Percentiles rank a stretch among this genome's conserved stretches.
phyloP scores from a whole-genome alignment of 2,329 filamentous ascomycete genomes.

The Cercospora sojina region DNA sequence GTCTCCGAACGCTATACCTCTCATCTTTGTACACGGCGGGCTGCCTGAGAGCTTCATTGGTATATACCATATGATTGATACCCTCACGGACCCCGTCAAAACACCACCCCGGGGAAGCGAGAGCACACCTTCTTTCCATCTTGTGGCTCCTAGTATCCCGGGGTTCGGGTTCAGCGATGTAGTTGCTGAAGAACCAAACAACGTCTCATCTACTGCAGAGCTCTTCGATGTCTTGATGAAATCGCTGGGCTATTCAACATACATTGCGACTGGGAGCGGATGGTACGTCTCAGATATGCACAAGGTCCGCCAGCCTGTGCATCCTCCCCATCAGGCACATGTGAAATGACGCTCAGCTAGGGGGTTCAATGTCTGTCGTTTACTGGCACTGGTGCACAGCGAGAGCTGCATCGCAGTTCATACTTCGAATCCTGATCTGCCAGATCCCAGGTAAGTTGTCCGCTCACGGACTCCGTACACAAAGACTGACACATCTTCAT shows the following conservation, averaged over 20 bases:
- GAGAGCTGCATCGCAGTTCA: slow-evolving; percentile 60
- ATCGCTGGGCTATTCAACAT: slow-evolving; percentile 58
- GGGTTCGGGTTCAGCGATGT: slow-evolving; percentile 68
- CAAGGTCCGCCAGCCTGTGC: background rate
- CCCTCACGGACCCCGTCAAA: slow-evolving; percentile 55
- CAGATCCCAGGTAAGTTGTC: slow-evolving; percentile 44
- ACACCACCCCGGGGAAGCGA: slow-evolving; percentile 32
- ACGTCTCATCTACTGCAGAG: slow-evolving; percentile 55
- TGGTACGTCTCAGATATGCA: slow-evolving; percentile 39
- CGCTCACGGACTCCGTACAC: background rate
- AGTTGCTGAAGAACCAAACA: slow-evolving; percentile 51
- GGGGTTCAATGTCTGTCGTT: slow-evolving; percentile 46
- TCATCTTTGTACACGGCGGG: slow-evolving; percentile 60
- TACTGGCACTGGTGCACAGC: slow-evolving; percentile 50
- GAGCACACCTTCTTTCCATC: slow-evolving; percentile 56
- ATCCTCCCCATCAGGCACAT: background rate
- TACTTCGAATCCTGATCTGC: slow-evolving; percentile 58
- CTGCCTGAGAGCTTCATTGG: slow-evolving; percentile 66
- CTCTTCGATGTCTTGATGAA: slow-evolving; percentile 61
- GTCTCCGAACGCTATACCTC: slow-evolving; percentile 56
- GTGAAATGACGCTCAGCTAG: slow-evolving; percentile 27
- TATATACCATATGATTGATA: slow-evolving; percentile 55
- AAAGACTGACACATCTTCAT: background rate
- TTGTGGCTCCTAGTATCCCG: slow-evolving; percentile 66
- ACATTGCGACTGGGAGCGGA: slow-evolving; percentile 58